Evolutionary conservation across 2,329 filamentous ascomycete species (phyloP).

Genomic region (Clarireedia homoeocarpa): DNA sequence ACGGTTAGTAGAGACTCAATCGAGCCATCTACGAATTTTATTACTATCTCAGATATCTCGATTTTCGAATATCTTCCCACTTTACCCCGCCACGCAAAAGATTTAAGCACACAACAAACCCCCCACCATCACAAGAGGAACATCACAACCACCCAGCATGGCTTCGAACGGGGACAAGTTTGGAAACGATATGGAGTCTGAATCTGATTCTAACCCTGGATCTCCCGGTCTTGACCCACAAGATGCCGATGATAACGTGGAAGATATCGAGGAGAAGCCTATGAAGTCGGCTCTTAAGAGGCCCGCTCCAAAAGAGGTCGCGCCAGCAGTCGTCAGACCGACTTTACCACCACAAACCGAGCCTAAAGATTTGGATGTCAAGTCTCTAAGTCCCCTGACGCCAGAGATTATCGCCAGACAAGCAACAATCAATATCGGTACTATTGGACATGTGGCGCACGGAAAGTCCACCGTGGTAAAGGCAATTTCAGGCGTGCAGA

Average conservation of each 20-base stretch:
- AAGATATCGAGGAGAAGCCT: constrained; percentile 53
- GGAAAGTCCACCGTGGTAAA: constrained; percentile 98
- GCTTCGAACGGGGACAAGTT: constrained; percentile 50
- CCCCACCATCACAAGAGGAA: constrained; percentile 9
- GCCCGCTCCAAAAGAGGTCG: constrained; percentile 45
- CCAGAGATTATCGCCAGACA: constrained; percentile 96
- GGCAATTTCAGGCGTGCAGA: constrained; percentile 97
- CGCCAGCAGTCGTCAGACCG: constrained; percentile 52
- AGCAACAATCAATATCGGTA: constrained; percentile 98
- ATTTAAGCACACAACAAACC: constrained; percentile 4
- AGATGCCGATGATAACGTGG: constrained; percentile 47
- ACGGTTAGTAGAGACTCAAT: not conserved
- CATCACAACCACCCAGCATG: constrained; percentile 24
- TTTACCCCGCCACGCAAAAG: constrained; percentile 14
- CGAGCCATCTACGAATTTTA: not conserved
- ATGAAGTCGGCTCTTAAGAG: constrained; percentile 87
- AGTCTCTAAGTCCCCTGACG: constrained; percentile 72
- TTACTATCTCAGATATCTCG: not conserved
- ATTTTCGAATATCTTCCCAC: not conserved
- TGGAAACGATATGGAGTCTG: constrained; percentile 66
- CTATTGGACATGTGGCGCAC: constrained; percentile 97
- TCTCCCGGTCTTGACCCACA: constrained; percentile 43
- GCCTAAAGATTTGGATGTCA: constrained; percentile 78
- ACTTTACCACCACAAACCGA: constrained; percentile 85
- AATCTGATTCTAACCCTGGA: constrained; percentile 50